Percentiles rank a stretch among this genome's conserved stretches.
These are phyloP conservation scores for Closterium sp. DNA, from an alignment of 139 green algal genomes.

Conservation along the genomic window DNA sequence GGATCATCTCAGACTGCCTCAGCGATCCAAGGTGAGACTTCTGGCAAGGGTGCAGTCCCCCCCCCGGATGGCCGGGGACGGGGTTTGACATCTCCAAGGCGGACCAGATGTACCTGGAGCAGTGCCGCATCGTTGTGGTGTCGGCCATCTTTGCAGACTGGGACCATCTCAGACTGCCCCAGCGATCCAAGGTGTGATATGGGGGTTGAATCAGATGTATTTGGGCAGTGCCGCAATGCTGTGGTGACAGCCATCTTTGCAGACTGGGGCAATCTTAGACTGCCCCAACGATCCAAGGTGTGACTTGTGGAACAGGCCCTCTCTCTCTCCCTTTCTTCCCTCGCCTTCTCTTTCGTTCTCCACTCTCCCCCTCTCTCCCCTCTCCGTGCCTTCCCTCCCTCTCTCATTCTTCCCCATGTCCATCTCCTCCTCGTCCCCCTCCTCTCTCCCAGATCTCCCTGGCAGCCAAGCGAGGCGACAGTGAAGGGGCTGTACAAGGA, in stretches of 20 bases:
- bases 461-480: not conserved
- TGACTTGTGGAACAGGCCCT: no score
- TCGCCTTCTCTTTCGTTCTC: not conserved
- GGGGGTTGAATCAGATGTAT: not conserved
- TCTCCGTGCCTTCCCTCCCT: not conserved
- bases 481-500: conserved; percentile 5
- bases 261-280: conserved; percentile 19
- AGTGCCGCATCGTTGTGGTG: not conserved
- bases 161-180: not conserved
- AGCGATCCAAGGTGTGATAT: not conserved
- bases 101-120: conserved; percentile 9
- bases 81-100: conserved; percentile 31
- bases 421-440: not conserved
- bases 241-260: conserved; percentile 39
- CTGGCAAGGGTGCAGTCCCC: not conserved
- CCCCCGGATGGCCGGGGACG: not conserved
- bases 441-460: conserved; percentile 11
- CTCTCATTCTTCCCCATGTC: not conserved
- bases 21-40: conserved; percentile 8
- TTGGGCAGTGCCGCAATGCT: conserved; percentile 25
- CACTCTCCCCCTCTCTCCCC: not conserved
- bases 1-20: conserved; percentile 15
- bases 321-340: not conserved
- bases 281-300: conserved; percentile 4
- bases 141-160: not conserved